Percentiles rank a stretch among this genome's conserved stretches.
Conservation (phyloP, 805 yeast species). For the Teunomyces tritomae region DNA sequence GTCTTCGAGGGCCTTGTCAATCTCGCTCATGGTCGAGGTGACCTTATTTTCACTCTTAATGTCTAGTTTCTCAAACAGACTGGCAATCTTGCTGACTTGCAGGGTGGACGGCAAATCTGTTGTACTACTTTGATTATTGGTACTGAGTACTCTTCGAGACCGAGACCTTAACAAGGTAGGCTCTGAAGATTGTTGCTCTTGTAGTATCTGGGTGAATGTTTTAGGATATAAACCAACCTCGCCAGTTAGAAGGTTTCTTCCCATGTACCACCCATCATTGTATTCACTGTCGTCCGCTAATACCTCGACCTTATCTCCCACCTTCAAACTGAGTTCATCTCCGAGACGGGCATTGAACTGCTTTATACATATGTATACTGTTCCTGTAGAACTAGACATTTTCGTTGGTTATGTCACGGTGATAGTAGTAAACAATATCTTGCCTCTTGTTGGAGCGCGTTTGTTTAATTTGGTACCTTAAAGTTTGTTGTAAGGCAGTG, state of each 20-base stretch:
- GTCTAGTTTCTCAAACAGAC: slow-evolving; percentile 6
- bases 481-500: neutral
- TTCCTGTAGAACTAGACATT: slow-evolving; percentile 15
- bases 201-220: slow-evolving; percentile 67
- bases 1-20: slow-evolving; percentile 70
- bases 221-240: slow-evolving; percentile 89
- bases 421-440: neutral
- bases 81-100: slow-evolving; percentile 8
- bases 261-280: slow-evolving; percentile 97
- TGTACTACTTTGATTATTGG: slow-evolving; percentile 5
- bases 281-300: slow-evolving; percentile 91
- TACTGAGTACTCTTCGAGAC: slow-evolving; percentile 45
- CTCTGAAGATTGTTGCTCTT: slow-evolving; percentile 6
- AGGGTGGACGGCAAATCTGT: neutral
- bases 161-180: slow-evolving; percentile 46
- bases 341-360: slow-evolving; percentile 84
- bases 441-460: neutral
- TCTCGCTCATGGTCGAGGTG: slow-evolving; percentile 61
- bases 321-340: slow-evolving; percentile 77
- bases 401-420: neutral
- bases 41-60: slow-evolving; percentile 25
- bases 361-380: slow-evolving; percentile 63
- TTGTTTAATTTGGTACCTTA: neutral
- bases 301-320: slow-evolving; percentile 86
- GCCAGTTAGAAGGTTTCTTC: slow-evolving; percentile 68